phyloP scores from a whole-genome alignment of 768 basidiomycete species.

The Lentinus tigrinus region DNA sequence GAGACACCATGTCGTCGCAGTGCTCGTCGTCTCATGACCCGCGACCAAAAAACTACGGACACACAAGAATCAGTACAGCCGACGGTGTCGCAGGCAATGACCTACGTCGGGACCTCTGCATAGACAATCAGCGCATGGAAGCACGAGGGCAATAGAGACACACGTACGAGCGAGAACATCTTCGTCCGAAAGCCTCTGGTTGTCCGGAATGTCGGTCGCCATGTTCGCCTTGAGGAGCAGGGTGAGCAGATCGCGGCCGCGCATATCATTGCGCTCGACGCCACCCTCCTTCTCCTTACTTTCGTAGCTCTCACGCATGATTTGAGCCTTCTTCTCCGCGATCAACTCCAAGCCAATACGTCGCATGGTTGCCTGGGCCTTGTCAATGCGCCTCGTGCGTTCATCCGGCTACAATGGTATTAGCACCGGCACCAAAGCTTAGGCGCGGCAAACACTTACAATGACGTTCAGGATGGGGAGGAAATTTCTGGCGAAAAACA shows the following conservation, averaged over 20 bases:
- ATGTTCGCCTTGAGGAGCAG: conserved; percentile 65
- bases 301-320: conserved; percentile 15
- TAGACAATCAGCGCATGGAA: not conserved
- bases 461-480: conserved; percentile 26
- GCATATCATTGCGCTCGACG: conserved; percentile 34
- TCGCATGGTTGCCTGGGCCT: conserved; percentile 22
- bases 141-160: not conserved
- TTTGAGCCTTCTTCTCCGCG: conserved; percentile 33
- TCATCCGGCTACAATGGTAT: conserved; percentile 9
- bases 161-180: conserved; percentile 60
- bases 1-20: conserved; percentile 37
- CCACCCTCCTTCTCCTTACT: conserved; percentile 21
- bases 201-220: conserved; percentile 54
- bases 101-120: conserved; percentile 20
- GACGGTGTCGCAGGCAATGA: not conserved
- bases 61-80: conserved; percentile 23
- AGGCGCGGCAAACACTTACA: not conserved
- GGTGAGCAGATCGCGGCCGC: conserved; percentile 55
- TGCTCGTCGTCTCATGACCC: conserved; percentile 44
- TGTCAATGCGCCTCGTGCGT: not conserved
- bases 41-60: conserved; percentile 30
- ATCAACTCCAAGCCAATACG: conserved; percentile 31
- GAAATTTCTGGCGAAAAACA: conserved; percentile 8
- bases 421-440: not conserved
- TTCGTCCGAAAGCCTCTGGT: conserved; percentile 57